These are phyloP conservation scores for Lolium perenne DNA, from an alignment of 176 grass and related monocot species.

Conservation along the genomic window DNA sequence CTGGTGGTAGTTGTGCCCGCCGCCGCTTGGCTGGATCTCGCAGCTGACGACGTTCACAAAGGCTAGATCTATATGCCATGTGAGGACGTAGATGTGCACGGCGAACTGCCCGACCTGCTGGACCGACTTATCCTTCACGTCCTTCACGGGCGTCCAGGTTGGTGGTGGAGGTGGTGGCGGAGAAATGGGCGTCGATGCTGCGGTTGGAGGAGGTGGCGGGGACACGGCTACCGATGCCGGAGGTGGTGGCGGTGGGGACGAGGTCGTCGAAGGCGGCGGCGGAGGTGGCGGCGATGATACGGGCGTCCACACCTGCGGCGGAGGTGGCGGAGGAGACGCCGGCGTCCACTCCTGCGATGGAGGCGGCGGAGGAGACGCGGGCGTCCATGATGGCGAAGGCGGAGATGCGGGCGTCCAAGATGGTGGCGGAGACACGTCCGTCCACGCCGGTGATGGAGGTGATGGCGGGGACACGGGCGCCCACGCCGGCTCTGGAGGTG, in stretches of 20 bases:
- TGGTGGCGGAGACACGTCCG: background rate
- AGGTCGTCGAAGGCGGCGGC: background rate
- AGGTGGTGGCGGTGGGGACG: background rate
- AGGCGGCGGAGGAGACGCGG: background rate
- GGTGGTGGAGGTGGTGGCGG: background rate
- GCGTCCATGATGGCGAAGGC: background rate
- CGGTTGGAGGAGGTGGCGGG: background rate
- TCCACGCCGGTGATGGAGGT: background rate
- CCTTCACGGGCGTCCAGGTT: conserved; percentile 32
- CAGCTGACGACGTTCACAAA: conserved; percentile 32
- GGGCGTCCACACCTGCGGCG: too few relatives aligned
- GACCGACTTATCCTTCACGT: conserved; percentile 32
- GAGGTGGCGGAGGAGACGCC: background rate
- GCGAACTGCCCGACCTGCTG: conserved; percentile 45
- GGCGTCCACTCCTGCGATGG: background rate
- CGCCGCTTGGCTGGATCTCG: conserved; percentile 18
- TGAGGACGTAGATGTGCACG: conserved; percentile 22
- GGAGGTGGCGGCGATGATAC: background rate
- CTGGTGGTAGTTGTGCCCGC: conserved; percentile 39
- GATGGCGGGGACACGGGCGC: background rate
- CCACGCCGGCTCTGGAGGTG: background rate
- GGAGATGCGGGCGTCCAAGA: background rate
- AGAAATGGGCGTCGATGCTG: background rate
- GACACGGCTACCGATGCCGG: background rate
- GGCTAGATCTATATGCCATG: background rate